Evolutionary conservation across 2,329 filamentous ascomycete genomes (phyloP), one percentile per base, ranked within the genome.

Genomic region (Aspergillus caelatus): DNA sequence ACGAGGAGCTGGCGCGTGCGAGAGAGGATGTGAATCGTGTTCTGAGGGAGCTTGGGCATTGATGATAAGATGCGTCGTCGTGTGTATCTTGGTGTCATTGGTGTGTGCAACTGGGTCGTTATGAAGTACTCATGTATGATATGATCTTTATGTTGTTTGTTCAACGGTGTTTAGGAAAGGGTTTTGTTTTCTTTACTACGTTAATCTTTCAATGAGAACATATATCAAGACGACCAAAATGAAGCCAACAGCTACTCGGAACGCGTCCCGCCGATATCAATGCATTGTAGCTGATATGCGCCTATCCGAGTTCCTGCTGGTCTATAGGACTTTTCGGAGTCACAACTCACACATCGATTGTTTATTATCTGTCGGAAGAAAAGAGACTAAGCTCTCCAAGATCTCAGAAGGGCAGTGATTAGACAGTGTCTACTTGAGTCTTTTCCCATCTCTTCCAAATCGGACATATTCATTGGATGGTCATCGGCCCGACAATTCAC

Each of bases 1-100:
- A 84, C 62, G 72, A 78, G 43, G 84, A 82, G 21, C 71, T 89
- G 43, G 75, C 74, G 32, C 78, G 81, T 60, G 83, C 84, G 43
- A 81, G 86, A 64, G 72, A 76, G 50, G 78, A 78, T 34, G 85
- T 89, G 10, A 72, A 75, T 43, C 67, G 70, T 21, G 77, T 83
- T 23, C 48, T 81, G 56, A 70, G 63, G 46, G 75, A 80, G 52
- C 67, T 82, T 69, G 54, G 34, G 12, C 14, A 9, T 39, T 46
- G 30, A 53, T 39, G 12, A 9, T 32, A 32, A 19, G 56, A 16
- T 26, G 57, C 21, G 3, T 26, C 26, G 26, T 26, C 26, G 26
- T 26, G 26, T 26, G 26, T 2, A 36, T 21, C 11, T 8, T 16
- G 45, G 45, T 48, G 45, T 48, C 23, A 48, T 23, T 41, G 26